phyloP scores from a whole-genome alignment of 2,329 filamentous ascomycete genomes.

The Pestalotiopsis sp. region DNA sequence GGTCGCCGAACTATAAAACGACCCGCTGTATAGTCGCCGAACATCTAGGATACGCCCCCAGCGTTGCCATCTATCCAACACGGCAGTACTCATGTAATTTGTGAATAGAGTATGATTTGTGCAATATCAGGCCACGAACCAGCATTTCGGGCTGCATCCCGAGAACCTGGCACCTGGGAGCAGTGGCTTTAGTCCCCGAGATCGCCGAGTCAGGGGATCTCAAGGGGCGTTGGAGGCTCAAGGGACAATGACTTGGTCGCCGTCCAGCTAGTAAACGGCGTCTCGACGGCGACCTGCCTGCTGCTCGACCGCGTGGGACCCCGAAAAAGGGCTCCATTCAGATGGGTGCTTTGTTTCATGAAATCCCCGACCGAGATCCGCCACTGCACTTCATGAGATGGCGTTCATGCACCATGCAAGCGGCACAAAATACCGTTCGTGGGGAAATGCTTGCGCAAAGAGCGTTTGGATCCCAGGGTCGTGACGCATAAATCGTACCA shows the following conservation, averaged over 20 bases:
- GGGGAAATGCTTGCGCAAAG: not conserved
- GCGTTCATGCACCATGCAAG: not conserved
- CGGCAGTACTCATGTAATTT: not conserved
- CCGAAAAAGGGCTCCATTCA: not conserved
- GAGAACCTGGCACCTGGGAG: not conserved
- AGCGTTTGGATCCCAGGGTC: not conserved
- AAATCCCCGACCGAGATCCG: not conserved
- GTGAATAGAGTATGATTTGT: not conserved
- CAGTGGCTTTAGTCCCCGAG: slow-evolving; percentile 5
- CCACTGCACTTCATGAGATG: not conserved
- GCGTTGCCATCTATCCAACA: not conserved
- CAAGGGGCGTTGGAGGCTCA: not conserved
- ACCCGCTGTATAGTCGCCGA: not conserved
- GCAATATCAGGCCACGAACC: not conserved
- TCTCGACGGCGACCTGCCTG: not conserved
- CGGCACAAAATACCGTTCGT: not conserved
- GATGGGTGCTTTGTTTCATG: not conserved
- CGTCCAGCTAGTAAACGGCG: not conserved
- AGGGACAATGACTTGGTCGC: slow-evolving; percentile 4
- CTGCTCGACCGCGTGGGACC: not conserved
- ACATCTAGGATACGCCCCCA: not conserved
- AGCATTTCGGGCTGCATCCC: not conserved
- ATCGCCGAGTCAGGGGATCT: slow-evolving; percentile 4
- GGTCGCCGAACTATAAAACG: not conserved
- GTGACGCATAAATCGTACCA: not conserved